These are phyloP conservation scores for Diaporthe ilicicola DNA, from an alignment of 2,329 filamentous ascomycete genomes.

Conservation along the genomic window DNA sequence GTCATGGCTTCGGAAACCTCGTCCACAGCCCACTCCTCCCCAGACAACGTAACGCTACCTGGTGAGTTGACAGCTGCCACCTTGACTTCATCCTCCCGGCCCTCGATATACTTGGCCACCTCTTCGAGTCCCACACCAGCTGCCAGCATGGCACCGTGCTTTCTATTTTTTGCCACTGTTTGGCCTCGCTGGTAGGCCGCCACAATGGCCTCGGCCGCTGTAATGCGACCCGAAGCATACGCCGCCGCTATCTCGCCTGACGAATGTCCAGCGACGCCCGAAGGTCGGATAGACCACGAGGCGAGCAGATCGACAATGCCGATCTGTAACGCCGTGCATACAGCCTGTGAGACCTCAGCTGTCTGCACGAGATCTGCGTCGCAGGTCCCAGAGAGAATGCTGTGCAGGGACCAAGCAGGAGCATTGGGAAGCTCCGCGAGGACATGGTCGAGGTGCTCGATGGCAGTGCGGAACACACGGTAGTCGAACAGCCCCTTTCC, in stretches of 20 bases:
- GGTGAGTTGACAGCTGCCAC: constrained; percentile 42
- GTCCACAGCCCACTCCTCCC: constrained; percentile 33
- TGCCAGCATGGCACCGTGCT: constrained; percentile 44
- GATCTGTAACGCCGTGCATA: constrained; percentile 58
- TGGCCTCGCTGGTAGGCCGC: constrained; percentile 44
- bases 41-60: constrained; percentile 42
- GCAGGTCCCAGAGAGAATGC: constrained; percentile 32
- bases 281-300: constrained; percentile 42
- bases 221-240: constrained; percentile 45
- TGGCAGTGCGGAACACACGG: constrained; percentile 4
- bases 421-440: constrained; percentile 33
- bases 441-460: constrained; percentile 32
- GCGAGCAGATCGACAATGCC: constrained; percentile 49
- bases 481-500: constrained; percentile 37
- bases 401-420: constrained; percentile 33
- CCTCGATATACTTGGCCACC: constrained; percentile 32
- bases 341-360: constrained; percentile 42
- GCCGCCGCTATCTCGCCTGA: constrained; percentile 15
- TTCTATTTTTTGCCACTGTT: constrained; percentile 27
- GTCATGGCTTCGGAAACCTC: neutral
- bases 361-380: constrained; percentile 35
- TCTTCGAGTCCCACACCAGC: constrained; percentile 38
- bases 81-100: constrained; percentile 33
- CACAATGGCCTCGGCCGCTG: constrained; percentile 40
- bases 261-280: constrained; percentile 28